Evolutionary conservation across 1,284 basidiomycete genomes (phyloP), one percentile per base, ranked within the genome.

Genomic region (Earliella scabrosa): DNA sequence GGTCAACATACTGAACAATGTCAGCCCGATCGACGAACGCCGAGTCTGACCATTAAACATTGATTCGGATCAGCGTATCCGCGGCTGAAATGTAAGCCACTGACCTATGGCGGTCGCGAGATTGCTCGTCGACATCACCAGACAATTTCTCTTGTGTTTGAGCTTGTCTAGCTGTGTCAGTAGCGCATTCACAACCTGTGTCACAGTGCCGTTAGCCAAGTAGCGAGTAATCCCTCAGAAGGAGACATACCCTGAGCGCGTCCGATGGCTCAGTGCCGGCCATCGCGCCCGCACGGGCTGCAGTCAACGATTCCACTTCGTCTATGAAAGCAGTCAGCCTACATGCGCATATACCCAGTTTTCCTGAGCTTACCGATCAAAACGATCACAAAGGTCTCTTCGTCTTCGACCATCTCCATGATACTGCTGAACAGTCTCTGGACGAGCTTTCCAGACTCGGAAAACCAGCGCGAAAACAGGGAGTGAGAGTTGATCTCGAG

Each of bases 401-500:
- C 91, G 65, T 98, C 95, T 50, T 96, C 94, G 0, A 86, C 83
- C 75, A 98, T 83, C 63, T 96, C 93, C 45, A 83, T 90, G 45
- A 99, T 93, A 55, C 85, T 91, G 46, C 83, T 86, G 69, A 99
- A 99, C 16, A 99, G 79, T 53, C 91, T 85, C 68, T 99, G 96
- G 0, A 99, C 97, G 14, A 99, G 86, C 74, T 99, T 99, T 26
- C 97, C 97, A 0, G 94, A 97, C 70, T 99, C 97, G 1, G 95
- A 97, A 75, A 99, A 99, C 95, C 95, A 97, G 63, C 94, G 91
- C 7, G 93, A 95, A 71, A 98, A 97, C 6, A 97, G 79, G 1
- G 95, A 97, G 74, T 98, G 95, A 0, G 95, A 95, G 69, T 99
- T 99, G 72, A 99, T 98, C 72, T 99, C 97, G 44, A 99, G 85